Base-by-base conservation (phyloP, 768 basidiomycete species). In the Mycena rebaudengoi region DNA sequence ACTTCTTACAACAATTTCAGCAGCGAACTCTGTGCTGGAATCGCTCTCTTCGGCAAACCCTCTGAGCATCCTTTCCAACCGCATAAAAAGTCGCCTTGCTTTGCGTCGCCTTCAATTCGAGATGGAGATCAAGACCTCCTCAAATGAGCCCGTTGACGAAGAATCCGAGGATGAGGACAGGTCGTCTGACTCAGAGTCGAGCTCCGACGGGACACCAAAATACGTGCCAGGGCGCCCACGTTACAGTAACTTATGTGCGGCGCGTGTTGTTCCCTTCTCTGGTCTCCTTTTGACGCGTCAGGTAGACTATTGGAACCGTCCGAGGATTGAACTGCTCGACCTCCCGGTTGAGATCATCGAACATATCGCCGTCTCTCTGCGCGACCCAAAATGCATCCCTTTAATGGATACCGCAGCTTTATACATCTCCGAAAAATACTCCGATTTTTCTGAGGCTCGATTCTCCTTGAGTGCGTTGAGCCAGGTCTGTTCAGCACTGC, bases 271-370 rank as follows among this genome's bases (percentile, higher is more conserved):
- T 12, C 7, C 18, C 29, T 11, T 48, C n/a, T 37, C 23, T 57
- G 7, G 41, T 23, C 10, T 12, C 23, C 1, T 25, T 5, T 41
- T 65, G 16, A 64, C 25, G 12, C 25, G 10, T 12, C 33, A 1
- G 25, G 2, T 14, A 67, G 66, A 60, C 40, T 51, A 60, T 35
- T 60, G 66, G 62, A 60, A 60, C 48, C 44, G 53, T 16, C 69
- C 69, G 2, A 52, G 70, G 18, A 49, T 70, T 14, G 62, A 65
- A n/a, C 61, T 75, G 29, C 69, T 75, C n/a, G 73, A 74, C 39
- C 70, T 76, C 1, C 75, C 74, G 0, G 41, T 50, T 7, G 75
- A 76, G 30, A 71, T 76, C 23, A 63, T 76, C 32, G 74, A 76
- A 44, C 67, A 69, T 21, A 74, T 73, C 32, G 74, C 75, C 21